Evolutionary conservation across 345 rosid species (phyloP).

Genomic region (Populus ilicifolia): DNA sequence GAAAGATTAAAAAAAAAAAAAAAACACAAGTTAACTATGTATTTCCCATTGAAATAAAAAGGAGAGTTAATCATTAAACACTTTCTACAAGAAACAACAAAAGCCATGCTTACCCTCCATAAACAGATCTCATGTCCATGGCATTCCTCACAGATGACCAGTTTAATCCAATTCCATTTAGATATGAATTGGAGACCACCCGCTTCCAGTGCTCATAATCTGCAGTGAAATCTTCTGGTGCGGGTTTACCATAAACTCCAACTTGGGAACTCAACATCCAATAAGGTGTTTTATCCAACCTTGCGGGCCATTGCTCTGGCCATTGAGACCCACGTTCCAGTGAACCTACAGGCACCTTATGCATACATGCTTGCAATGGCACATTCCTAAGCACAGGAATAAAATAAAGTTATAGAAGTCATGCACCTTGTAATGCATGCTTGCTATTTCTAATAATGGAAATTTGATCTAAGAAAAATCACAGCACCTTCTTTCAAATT

Average conservation of each 20-base stretch:
- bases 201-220: slow-evolving; percentile 88
- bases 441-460: not conserved
- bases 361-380: slow-evolving; percentile 88
- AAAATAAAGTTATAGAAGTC: slow-evolving; percentile 6
- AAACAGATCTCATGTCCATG: slow-evolving; percentile 96
- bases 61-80: not conserved
- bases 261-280: slow-evolving; percentile 80
- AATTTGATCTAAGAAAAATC: not conserved
- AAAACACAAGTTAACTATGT: not conserved
- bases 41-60: not conserved
- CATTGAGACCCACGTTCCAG: slow-evolving; percentile 78
- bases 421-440: not conserved
- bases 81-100: not conserved
- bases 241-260: slow-evolving; percentile 91
- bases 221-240: slow-evolving; percentile 74
- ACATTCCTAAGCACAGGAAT: slow-evolving; percentile 55
- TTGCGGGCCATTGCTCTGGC: slow-evolving; percentile 92
- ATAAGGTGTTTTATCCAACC: slow-evolving; percentile 74
- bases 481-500: not conserved
- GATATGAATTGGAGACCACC: slow-evolving; percentile 77
- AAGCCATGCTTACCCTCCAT: slow-evolving; percentile 72
- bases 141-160: slow-evolving; percentile 82
- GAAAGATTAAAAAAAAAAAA: not conserved
- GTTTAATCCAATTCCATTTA: slow-evolving; percentile 77
- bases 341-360: slow-evolving; percentile 57